phyloP scores from a whole-genome alignment of 306 rosid species.

The Canavalia ensiformis region DNA sequence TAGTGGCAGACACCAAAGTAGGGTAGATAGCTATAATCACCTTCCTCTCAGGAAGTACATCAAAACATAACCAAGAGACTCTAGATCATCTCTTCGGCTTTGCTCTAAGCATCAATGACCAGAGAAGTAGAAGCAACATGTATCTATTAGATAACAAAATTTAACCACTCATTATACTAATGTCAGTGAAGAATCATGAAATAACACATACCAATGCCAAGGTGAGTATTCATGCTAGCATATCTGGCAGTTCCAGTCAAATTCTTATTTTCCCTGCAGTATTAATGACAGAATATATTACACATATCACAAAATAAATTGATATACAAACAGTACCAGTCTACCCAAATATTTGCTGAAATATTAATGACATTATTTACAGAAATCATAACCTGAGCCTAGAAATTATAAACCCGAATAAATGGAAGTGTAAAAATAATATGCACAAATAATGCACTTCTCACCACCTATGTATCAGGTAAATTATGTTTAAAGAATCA shows the following conservation, averaged over 20 bases:
- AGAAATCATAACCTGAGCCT: background rate
- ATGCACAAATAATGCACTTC: background rate
- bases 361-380: constrained; percentile 1
- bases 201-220: constrained; percentile 78
- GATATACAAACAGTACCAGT: constrained; percentile 2
- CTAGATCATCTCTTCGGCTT: constrained; percentile 98
- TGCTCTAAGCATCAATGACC: constrained; percentile 70
- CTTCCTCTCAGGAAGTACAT: constrained; percentile 96
- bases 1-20: constrained; percentile 36
- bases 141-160: constrained; percentile 47
- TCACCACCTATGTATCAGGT: constrained; percentile 22
- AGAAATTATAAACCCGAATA: constrained; percentile 31
- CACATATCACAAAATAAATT: constrained; percentile 7
- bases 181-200: constrained; percentile 20
- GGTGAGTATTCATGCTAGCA: constrained; percentile 98
- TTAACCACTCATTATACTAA: constrained; percentile 30
- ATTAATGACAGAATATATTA: constrained; percentile 44
- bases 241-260: constrained; percentile 98
- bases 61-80: constrained; percentile 96
- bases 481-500: constrained; percentile 34
- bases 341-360: background rate
- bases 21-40: constrained; percentile 62
- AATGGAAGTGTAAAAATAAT: constrained; percentile 9
- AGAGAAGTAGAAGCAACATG: constrained; percentile 49
- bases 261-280: constrained; percentile 93